These are phyloP conservation scores for Vitis vinifera DNA, from an alignment of 164 flowering plant genomes.

Conservation along the genomic window DNA sequence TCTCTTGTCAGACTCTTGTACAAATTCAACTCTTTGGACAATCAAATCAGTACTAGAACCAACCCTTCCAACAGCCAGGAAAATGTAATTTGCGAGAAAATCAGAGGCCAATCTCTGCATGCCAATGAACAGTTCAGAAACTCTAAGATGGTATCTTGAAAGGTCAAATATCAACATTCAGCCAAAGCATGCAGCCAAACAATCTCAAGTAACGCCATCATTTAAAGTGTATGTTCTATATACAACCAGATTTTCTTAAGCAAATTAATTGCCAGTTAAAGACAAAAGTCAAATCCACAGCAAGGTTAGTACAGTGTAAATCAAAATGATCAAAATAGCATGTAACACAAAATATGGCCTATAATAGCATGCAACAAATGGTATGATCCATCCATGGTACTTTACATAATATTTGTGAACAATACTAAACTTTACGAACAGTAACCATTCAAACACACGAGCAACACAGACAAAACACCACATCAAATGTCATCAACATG, in stretches of 20 bases:
- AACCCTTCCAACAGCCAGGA: slow-evolving; percentile 16
- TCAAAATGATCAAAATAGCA: no score
- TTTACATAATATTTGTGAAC: not conserved
- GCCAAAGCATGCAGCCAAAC: not conserved
- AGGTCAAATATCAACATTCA: not conserved
- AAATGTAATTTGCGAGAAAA: slow-evolving; percentile 10
- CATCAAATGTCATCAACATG: not conserved
- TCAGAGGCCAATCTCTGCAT: slow-evolving; percentile 15
- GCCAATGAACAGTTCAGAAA: not conserved
- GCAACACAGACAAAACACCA: not conserved
- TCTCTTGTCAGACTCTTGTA: slow-evolving; percentile 11
- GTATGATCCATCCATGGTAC: not conserved
- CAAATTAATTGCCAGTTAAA: not conserved
- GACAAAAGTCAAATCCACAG: not conserved
- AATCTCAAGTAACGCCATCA: not conserved
- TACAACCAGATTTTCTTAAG: not conserved
- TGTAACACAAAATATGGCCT: not conserved
- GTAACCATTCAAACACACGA: not conserved
- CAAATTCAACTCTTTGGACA: slow-evolving; percentile 18
- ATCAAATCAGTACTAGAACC: slow-evolving; percentile 18
- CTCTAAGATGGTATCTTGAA: not conserved
- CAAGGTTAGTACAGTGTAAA: no score
- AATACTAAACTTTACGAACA: not conserved
- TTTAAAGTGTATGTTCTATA: not conserved
- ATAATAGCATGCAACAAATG: not conserved